phyloP scores from a whole-genome alignment of 345 rosid species.

The Brassica juncea region DNA sequence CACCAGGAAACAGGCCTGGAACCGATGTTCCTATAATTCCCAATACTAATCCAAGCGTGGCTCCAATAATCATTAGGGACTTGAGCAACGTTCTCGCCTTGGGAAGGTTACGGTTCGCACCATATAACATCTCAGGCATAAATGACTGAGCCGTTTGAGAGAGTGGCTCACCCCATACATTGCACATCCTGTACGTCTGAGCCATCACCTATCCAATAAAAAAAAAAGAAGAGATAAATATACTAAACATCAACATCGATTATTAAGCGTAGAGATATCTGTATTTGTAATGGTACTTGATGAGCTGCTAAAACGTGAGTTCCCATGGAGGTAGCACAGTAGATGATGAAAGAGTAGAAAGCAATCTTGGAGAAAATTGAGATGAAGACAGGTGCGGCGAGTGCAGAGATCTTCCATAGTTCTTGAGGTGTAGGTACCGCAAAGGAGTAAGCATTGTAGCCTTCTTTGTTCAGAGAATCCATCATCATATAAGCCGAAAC shows the following conservation, averaged over 20 bases:
- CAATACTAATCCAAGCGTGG: constrained; percentile 57
- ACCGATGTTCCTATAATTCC: constrained; percentile 61
- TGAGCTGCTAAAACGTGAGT: constrained; percentile 78
- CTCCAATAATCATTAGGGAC: constrained; percentile 72
- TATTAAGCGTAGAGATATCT: neutral
- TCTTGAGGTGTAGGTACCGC: constrained; percentile 65
- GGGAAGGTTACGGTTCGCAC: constrained; percentile 56
- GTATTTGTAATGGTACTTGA: constrained; percentile 53
- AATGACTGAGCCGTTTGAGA: constrained; percentile 95
- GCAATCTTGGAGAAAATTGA: constrained; percentile 59
- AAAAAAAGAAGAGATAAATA: neutral
- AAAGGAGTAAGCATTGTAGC: constrained; percentile 66
- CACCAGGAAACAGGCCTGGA: constrained; percentile 65
- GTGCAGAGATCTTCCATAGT: constrained; percentile 54
- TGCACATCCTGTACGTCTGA: constrained; percentile 68
- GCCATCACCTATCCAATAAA: constrained; percentile 54
- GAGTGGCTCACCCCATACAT: constrained; percentile 84
- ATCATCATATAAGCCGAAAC: constrained; percentile 94
- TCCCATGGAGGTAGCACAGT: constrained; percentile 88
- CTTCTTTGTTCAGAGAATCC: constrained; percentile 69
- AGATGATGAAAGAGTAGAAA: constrained; percentile 73
- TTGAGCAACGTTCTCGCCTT: constrained; percentile 79
- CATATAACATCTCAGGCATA: constrained; percentile 84
- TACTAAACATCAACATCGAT: neutral
- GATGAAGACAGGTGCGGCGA: constrained; percentile 53